Percentiles rank a stretch among this genome's conserved stretches.
phyloP scores from a whole-genome alignment of 225 moss, liverwort and hornwort genomes.

The Sphagnum contortum region DNA sequence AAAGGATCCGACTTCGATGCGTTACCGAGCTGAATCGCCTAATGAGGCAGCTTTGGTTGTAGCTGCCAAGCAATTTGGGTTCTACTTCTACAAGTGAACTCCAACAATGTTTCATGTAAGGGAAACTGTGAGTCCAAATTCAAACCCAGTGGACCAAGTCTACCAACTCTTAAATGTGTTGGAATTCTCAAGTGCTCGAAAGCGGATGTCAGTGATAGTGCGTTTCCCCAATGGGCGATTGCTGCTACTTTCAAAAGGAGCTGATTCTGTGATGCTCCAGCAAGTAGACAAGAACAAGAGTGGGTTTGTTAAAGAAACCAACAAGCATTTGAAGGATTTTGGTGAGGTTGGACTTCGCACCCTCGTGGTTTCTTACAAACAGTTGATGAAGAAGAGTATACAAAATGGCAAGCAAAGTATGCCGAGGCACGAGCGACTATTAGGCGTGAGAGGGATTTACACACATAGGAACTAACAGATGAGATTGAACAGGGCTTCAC shows the following conservation, averaged over 20 bases:
- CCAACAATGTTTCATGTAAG: slow-evolving; percentile 44
- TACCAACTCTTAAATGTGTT: slow-evolving; percentile 69
- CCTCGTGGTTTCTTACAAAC: slow-evolving; percentile 68
- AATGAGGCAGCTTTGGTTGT: too few relatives aligned
- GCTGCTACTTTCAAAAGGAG: slow-evolving; percentile 71
- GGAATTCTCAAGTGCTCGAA: slow-evolving; percentile 77
- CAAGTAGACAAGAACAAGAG: slow-evolving; percentile 42
- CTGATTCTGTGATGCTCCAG: slow-evolving; percentile 67
- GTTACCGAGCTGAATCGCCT: too few relatives aligned
- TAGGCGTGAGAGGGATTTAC: slow-evolving; percentile 56
- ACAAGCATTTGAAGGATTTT: slow-evolving; percentile 48
- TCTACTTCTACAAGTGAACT: slow-evolving; percentile 7
- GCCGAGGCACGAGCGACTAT: slow-evolving; percentile 44
- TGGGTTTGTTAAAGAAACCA: slow-evolving; percentile 39
- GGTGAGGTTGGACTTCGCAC: slow-evolving; percentile 89
- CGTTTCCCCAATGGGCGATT: slow-evolving; percentile 67
- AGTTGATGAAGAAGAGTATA: slow-evolving; percentile 53
- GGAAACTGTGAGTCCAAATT: slow-evolving; percentile 27
- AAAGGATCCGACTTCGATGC: too few relatives aligned
- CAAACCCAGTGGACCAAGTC: slow-evolving; percentile 27
- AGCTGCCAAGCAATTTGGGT: too few relatives aligned
- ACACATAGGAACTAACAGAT: slow-evolving; percentile 57
- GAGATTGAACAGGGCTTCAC: slow-evolving; percentile 62
- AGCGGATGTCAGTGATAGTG: slow-evolving; percentile 92
- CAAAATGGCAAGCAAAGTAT: slow-evolving; percentile 41